phyloP scores from a whole-genome alignment of 2,329 filamentous ascomycete genomes.

The Cercospora sp. region DNA sequence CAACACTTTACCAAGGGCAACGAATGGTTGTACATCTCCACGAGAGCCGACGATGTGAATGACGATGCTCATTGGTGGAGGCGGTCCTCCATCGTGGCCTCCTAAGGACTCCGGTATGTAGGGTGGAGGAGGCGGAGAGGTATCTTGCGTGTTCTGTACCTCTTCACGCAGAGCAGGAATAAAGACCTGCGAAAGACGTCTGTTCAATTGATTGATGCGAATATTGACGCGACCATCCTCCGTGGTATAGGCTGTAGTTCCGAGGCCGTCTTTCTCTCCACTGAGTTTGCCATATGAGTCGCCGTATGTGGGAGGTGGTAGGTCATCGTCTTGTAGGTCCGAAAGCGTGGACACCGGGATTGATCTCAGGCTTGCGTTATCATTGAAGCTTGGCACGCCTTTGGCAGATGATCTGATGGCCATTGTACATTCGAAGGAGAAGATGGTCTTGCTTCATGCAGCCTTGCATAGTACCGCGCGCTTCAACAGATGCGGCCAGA shows the following conservation, averaged over 20 bases:
- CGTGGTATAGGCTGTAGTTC: not conserved
- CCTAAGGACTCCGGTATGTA: slow-evolving; percentile 73
- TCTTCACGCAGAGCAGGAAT: not conserved
- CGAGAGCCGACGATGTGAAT: slow-evolving; percentile 52
- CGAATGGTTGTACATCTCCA: slow-evolving; percentile 54
- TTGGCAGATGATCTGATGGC: not conserved
- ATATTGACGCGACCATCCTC: not conserved
- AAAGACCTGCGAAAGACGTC: not conserved
- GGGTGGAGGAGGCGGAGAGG: slow-evolving; percentile 55
- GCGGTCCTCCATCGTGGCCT: slow-evolving; percentile 59
- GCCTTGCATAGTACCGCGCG: not conserved
- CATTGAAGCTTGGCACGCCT: not conserved
- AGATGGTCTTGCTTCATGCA: not conserved
- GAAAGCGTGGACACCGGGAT: not conserved
- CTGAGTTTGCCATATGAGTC: not conserved
- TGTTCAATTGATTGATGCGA: not conserved
- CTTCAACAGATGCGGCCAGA: not conserved
- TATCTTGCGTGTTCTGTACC: slow-evolving; percentile 41
- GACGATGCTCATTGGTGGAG: slow-evolving; percentile 51
- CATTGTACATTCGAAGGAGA: not conserved
- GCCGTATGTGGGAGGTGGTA: not conserved
- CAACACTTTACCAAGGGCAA: slow-evolving; percentile 52
- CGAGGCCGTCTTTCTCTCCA: not conserved
- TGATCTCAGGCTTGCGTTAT: not conserved
- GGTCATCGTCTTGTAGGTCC: not conserved